Conservation (phyloP, 768 basidiomycete species). For the Mrakia gelida region DNA sequence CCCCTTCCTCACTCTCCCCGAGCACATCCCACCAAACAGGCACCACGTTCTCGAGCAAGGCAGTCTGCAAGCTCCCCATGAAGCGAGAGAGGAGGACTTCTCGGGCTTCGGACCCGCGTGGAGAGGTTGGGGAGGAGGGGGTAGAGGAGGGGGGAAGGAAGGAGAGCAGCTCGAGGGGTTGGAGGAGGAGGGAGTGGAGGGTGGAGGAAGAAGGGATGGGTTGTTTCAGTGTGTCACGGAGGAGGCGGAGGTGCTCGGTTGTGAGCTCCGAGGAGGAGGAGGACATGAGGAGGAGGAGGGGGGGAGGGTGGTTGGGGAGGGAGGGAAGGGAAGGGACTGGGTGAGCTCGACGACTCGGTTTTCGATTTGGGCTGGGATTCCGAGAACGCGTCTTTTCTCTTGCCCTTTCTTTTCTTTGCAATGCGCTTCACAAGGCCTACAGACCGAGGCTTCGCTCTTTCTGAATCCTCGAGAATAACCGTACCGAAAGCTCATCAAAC, state of each 20-base stretch:
- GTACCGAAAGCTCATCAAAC: too few species aligned
- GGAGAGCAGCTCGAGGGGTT: constrained; percentile 57
- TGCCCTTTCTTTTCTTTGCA: too few species aligned
- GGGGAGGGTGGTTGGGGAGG: not conserved
- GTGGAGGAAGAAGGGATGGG: constrained; percentile 37
- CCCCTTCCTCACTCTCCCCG: too few species aligned
- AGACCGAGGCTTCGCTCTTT: too few species aligned
- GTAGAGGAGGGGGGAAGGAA: constrained; percentile 53
- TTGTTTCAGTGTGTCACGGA: constrained; percentile 23
- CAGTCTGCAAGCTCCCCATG: constrained; percentile 17
- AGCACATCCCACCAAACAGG: constrained; percentile 5
- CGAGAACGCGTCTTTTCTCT: too few species aligned
- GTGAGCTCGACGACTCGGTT: not conserved
- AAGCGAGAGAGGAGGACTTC: constrained; percentile 36
- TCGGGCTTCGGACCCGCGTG: not conserved
- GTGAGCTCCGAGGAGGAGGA: not conserved
- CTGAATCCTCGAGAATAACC: too few species aligned
- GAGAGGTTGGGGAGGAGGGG: constrained; percentile 13
- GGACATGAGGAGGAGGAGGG: not conserved
- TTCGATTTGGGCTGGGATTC: too few species aligned
- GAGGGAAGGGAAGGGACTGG: not conserved
- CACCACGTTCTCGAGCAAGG: not conserved
- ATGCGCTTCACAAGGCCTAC: too few species aligned
- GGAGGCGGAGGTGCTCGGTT: not conserved
- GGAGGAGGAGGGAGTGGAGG: constrained; percentile 56